Conservation (phyloP, 2,329 filamentous ascomycete species). For the Stagonosporopsis cucurbitacearum region DNA sequence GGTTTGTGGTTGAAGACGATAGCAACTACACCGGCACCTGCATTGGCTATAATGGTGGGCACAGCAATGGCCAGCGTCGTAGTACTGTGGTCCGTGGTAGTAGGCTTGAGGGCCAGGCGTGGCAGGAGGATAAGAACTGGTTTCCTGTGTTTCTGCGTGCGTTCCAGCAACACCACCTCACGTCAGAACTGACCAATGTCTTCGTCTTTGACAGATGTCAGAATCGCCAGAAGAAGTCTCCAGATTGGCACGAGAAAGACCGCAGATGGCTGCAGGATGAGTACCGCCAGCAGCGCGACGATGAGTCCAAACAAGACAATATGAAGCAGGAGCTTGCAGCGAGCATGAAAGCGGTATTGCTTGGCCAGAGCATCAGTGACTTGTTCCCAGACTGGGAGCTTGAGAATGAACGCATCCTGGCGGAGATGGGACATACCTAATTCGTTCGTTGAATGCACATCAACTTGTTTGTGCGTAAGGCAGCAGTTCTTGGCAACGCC, state of each 20-base stretch:
- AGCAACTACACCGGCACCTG: conserved; percentile 9
- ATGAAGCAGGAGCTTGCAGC: not conserved
- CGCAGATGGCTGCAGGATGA: not conserved
- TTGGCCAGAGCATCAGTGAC: not conserved
- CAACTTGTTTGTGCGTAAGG: not conserved
- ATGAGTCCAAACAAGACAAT: not conserved
- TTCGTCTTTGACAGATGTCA: conserved; percentile 2
- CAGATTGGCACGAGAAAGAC: conserved; percentile 2
- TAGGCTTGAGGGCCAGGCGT: not conserved
- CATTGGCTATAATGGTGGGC: not conserved
- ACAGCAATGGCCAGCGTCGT: not conserved
- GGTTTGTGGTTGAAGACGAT: conserved; percentile 2
- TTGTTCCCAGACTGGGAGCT: conserved; percentile 7
- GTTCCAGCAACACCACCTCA: conserved; percentile 3
- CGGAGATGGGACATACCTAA: not conserved
- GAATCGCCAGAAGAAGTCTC: not conserved
- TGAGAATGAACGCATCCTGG: conserved; percentile 4
- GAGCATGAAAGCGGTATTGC: conserved; percentile 5
- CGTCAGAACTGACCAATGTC: not conserved
- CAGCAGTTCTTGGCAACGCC: conserved; percentile 1
- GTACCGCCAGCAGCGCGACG: not conserved
- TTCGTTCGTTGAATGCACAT: not conserved
- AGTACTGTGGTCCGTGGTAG: not conserved
- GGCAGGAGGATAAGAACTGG: not conserved
- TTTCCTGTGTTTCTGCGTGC: conserved; percentile 7